Percentiles rank a stretch among this genome's conserved stretches.
These are phyloP conservation scores for Boletus rubescentipes DNA, from an alignment of 768 basidiomycete genomes.

Conservation along the genomic window DNA sequence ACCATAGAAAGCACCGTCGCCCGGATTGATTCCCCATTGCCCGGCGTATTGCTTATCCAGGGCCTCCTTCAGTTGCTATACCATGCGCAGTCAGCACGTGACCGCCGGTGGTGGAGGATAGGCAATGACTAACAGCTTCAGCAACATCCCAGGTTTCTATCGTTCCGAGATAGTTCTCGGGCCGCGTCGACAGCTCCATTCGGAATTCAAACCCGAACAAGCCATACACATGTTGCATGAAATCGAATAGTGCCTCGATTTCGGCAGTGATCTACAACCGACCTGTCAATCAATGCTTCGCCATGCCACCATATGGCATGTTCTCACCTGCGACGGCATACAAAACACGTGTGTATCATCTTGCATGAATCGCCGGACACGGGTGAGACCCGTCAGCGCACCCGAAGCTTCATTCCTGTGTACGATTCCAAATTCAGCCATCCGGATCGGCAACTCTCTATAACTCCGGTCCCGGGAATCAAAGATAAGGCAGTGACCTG, in stretches of 20 bases:
- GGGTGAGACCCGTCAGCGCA: slow-evolving; percentile 87
- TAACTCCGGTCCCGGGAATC: slow-evolving; percentile 92
- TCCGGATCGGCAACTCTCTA: slow-evolving; percentile 92
- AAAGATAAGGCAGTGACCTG: slow-evolving; percentile 94
- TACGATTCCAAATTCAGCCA: slow-evolving; percentile 98
- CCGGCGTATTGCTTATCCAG: slow-evolving; percentile 86
- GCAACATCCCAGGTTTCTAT: slow-evolving; percentile 90
- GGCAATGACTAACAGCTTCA: slow-evolving; percentile 58
- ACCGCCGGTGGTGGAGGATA: neutral
- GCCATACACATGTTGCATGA: slow-evolving; percentile 92
- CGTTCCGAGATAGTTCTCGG: slow-evolving; percentile 88
- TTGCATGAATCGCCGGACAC: slow-evolving; percentile 94
- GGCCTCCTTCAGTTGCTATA: slow-evolving; percentile 77
- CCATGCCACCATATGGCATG: neutral
- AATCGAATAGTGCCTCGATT: slow-evolving; percentile 85
- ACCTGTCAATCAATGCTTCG: neutral
- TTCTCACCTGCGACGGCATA: slow-evolving; percentile 78
- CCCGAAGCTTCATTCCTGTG: slow-evolving; percentile 97
- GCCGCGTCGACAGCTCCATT: slow-evolving; percentile 93
- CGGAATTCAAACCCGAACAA: slow-evolving; percentile 93
- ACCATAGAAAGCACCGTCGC: slow-evolving; percentile 99
- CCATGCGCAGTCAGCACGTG: slow-evolving; percentile 6
- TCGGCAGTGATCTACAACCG: slow-evolving; percentile 74
- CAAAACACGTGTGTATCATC: slow-evolving; percentile 99
- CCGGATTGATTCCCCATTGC: slow-evolving; percentile 90